phyloP scores from a whole-genome alignment of 176 grass and related monocot genomes.

The Puccinellia tenuiflora region DNA sequence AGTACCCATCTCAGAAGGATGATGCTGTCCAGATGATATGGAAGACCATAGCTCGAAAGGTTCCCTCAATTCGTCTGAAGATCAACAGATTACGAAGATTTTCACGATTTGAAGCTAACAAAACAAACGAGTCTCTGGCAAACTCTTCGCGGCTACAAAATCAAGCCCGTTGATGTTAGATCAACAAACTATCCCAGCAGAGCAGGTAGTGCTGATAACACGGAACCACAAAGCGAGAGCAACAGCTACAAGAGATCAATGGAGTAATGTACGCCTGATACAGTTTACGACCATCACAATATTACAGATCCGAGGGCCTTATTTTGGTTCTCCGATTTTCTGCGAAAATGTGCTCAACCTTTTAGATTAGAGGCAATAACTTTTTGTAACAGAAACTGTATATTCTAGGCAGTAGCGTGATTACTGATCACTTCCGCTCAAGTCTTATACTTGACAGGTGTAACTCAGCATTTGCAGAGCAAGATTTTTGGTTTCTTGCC shows the following conservation, averaged over 20 bases:
- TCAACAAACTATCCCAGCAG: not conserved
- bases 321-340: not conserved
- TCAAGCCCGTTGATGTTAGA: conserved; percentile 23
- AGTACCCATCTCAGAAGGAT: conserved; percentile 46
- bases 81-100: conserved; percentile 47
- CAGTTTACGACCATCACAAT: conserved; percentile 7
- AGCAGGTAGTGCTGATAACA: not conserved
- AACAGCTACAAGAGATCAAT: conserved; percentile 4
- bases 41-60: conserved; percentile 61
- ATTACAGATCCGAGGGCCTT: not conserved
- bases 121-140: conserved; percentile 1
- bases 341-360: not conserved
- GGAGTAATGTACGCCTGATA: conserved; percentile 19
- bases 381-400: conserved; percentile 38
- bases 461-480: not conserved
- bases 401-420: conserved; percentile 33
- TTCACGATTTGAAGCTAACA: conserved; percentile 38
- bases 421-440: conserved; percentile 5
- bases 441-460: not conserved
- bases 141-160: conserved; percentile 37
- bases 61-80: conserved; percentile 51
- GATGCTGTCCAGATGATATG: conserved; percentile 78
- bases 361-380: conserved; percentile 36
- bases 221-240: not conserved
- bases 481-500: not conserved